phyloP scores from a whole-genome alignment of 2,329 filamentous ascomycete genomes.

The Ophiostoma ulmi region DNA sequence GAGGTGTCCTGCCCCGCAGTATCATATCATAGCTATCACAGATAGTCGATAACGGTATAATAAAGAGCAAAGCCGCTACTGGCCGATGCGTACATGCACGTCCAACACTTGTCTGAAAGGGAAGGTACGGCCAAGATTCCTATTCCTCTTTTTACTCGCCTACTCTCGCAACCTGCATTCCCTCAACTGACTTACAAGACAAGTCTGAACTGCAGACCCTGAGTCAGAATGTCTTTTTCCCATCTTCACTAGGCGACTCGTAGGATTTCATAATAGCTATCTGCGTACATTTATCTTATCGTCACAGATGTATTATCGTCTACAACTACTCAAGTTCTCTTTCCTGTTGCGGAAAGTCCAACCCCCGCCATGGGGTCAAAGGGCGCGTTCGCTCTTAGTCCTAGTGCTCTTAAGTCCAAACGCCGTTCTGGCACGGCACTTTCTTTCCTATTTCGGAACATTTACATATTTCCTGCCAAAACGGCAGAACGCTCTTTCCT shows the following conservation, averaged over 20 bases:
- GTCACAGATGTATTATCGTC: background rate
- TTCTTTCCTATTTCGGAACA: slow-evolving; percentile 11
- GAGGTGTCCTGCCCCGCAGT: slow-evolving; percentile 12
- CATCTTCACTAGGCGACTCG: background rate
- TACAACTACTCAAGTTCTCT: background rate
- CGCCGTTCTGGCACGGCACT: slow-evolving; percentile 6
- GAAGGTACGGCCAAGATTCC: background rate
- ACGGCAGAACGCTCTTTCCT: background rate
- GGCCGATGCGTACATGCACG: background rate
- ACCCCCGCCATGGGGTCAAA: slow-evolving; percentile 1
- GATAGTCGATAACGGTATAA: background rate
- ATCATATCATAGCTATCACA: background rate
- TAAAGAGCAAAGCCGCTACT: slow-evolving; percentile 1
- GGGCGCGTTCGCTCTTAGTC: background rate
- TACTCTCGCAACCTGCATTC: background rate
- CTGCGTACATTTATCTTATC: background rate
- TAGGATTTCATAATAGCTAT: background rate
- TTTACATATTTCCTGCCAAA: background rate
- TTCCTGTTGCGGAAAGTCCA: slow-evolving; percentile 12
- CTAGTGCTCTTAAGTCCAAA: background rate
- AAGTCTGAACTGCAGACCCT: too few species aligned
- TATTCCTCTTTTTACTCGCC: background rate
- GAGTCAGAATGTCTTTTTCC: background rate
- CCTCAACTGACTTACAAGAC: background rate
- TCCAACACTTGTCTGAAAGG: background rate